Conservation (phyloP, 306 rosid species). For the Prunus mume region DNA sequence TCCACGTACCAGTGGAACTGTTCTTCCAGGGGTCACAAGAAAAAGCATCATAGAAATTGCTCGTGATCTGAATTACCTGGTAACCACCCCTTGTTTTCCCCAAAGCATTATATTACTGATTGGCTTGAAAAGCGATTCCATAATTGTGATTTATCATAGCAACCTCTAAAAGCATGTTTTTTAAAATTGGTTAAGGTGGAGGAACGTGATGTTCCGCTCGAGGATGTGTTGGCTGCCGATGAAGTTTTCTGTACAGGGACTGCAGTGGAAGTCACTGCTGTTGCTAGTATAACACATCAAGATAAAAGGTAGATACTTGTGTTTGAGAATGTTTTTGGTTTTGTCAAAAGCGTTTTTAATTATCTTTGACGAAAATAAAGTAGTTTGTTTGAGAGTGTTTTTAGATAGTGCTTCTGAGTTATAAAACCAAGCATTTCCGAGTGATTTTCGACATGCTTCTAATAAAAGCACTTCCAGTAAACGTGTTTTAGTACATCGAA, state of each 20-base stretch:
- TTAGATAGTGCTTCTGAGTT: too few species aligned
- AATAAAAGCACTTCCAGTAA: not conserved
- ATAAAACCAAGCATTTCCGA: not conserved
- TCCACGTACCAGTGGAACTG: slow-evolving; percentile 35
- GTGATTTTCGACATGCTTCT: not conserved
- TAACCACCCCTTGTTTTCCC: slow-evolving; percentile 12
- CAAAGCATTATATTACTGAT: not conserved
- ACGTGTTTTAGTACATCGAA: too few species aligned
- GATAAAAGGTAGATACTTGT: slow-evolving; percentile 18
- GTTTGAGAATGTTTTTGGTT: too few species aligned
- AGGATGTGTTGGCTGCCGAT: slow-evolving; percentile 44
- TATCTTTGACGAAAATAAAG: too few species aligned
- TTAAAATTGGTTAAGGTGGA: slow-evolving; percentile 18
- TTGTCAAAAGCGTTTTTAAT: too few species aligned
- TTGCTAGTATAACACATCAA: slow-evolving; percentile 27
- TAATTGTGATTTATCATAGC: not conserved
- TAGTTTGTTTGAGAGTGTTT: too few species aligned
- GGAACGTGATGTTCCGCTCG: slow-evolving; percentile 35
- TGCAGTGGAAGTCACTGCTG: slow-evolving; percentile 36
- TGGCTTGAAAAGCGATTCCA: not conserved
- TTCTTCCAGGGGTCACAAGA: slow-evolving; percentile 53
- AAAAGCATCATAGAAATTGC: slow-evolving; percentile 43
- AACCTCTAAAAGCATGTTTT: not conserved
- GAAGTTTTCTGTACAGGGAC: slow-evolving; percentile 65
- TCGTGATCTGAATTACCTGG: slow-evolving; percentile 36